Evolutionary conservation across 2,329 filamentous ascomycete genomes (phyloP), one percentile per base, ranked within the genome.

Genomic region (Pseudonectria foliicola): DNA sequence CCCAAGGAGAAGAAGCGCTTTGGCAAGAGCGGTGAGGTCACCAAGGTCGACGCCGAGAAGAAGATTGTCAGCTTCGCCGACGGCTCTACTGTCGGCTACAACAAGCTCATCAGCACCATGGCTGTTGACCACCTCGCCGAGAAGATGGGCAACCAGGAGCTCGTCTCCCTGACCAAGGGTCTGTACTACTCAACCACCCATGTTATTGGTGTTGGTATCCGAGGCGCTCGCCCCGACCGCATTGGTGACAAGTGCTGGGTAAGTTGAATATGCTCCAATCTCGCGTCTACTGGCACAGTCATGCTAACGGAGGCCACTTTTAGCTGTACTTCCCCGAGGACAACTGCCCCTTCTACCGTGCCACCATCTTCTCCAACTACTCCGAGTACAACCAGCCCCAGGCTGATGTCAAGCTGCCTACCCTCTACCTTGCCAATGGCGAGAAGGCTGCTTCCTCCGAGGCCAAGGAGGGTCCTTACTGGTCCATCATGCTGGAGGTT

Each of bases 331-430:
- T 96, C 80, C 92, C 92, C 44, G 92, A 98, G 66, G 84, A 95
- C 64, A 83, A 98, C 76, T 95, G 88, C 73, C 88, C 88, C 61
- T 98, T 98, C 76, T 98, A 98, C 76, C 86, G 92, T 53, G 92
- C 92, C 57, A 98, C 92, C 59, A 96, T 98, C 70, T 98, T 98
- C 79, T 96, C 90, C 67, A 98, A 98, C 78, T 98, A 98, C 77
- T 96, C 92, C 14, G 92, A 90, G 34, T 81, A 94, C 78, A 98
- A 98, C 75, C 92, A 96, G 70, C 92, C 92, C 24, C 71, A 85
- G 48, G 72, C 79, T 40, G 80, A 82, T 38, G 81, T 74, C 59
- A 92, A 94, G 74, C 79, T 98, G 37, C 78, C 88, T 26, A 96
- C 92, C 14, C 68, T 87, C 51, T 84, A 89, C 62, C 74, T 89